Evolutionary conservation across 352 stramenopile species (phyloP).

Genomic region (Halophytophthora polymorphica): DNA sequence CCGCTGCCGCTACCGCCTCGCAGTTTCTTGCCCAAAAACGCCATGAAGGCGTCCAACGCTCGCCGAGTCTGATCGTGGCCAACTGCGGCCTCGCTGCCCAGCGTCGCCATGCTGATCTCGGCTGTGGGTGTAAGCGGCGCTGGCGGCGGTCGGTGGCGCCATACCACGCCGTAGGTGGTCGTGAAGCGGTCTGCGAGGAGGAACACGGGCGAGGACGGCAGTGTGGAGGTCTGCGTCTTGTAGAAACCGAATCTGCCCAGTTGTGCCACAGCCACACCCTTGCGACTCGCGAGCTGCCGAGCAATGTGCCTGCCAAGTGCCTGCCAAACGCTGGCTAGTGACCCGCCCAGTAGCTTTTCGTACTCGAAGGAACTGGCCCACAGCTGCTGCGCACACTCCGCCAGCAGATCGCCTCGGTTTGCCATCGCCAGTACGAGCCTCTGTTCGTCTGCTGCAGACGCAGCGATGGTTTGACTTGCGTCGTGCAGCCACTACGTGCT

Average conservation of each 20-base stretch:
- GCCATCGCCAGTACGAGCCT: slow-evolving; percentile 1
- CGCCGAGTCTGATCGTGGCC: slow-evolving; percentile 40
- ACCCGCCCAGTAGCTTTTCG: slow-evolving; percentile 47
- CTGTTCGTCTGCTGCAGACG: neutral
- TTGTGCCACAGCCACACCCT: slow-evolving; percentile 36
- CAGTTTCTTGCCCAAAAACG: slow-evolving; percentile 42
- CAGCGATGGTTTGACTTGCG: neutral
- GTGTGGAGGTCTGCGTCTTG: slow-evolving; percentile 22
- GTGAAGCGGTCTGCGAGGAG: slow-evolving; percentile 49
- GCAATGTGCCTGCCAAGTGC: slow-evolving; percentile 26
- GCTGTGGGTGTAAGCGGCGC: slow-evolving; percentile 34
- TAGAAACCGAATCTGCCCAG: slow-evolving; percentile 66
- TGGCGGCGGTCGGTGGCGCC: slow-evolving; percentile 35
- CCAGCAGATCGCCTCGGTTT: slow-evolving; percentile 23
- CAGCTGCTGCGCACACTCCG: slow-evolving; percentile 50
- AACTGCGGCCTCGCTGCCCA: slow-evolving; percentile 38
- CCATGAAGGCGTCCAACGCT: slow-evolving; percentile 39
- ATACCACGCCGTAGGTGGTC: slow-evolving; percentile 34
- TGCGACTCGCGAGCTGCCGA: slow-evolving; percentile 22
- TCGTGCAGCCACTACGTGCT: neutral
- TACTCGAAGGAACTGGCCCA: slow-evolving; percentile 52
- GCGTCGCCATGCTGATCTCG: slow-evolving; percentile 48
- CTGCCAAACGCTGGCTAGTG: slow-evolving; percentile 45
- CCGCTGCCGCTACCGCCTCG: slow-evolving; percentile 23
- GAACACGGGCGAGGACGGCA: slow-evolving; percentile 35